Percentiles rank a stretch among this genome's conserved stretches.
These are phyloP conservation scores for Daldinia concentrica DNA, from an alignment of 495 filamentous ascomycete species.

Conservation along the genomic window DNA sequence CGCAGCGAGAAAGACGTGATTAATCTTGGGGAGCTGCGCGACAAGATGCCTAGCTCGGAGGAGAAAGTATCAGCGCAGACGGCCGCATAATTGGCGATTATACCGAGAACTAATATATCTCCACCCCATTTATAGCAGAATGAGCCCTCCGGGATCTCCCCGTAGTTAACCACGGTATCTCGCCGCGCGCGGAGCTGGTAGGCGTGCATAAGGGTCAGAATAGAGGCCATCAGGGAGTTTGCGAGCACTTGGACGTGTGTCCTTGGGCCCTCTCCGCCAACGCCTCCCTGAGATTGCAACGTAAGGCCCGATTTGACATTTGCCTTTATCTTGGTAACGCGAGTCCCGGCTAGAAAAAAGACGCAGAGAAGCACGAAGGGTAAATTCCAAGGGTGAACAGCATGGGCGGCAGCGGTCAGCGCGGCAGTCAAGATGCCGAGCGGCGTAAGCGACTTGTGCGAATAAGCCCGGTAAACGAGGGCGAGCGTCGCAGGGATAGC, in stretches of 20 bases:
- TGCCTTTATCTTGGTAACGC: constrained; percentile 87
- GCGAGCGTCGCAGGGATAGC: constrained; percentile 70
- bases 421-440: constrained; percentile 72
- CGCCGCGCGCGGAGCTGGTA: constrained; percentile 64
- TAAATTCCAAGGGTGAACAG: constrained; percentile 89
- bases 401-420: constrained; percentile 80
- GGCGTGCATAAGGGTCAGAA: constrained; percentile 76
- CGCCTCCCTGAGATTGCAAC: constrained; percentile 71
- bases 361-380: constrained; percentile 82
- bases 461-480: constrained; percentile 75
- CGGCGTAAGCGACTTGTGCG: constrained; percentile 79
- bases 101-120: constrained; percentile 65
- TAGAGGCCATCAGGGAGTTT: constrained; percentile 81
- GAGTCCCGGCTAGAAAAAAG: constrained; percentile 87
- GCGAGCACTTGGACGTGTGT: constrained; percentile 91
- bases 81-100: constrained; percentile 84
- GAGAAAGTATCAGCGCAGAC: constrained; percentile 94
- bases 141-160: constrained; percentile 42
- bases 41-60: constrained; percentile 93
- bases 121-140: constrained; percentile 61
- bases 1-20: constrained; percentile 81
- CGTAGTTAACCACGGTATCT: constrained; percentile 37
- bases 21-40: constrained; percentile 77
- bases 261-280: constrained; percentile 81
- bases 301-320: constrained; percentile 85